These are phyloP conservation scores for Linnemannia elongata DNA, from an alignment of 192 early-diverging fungal species.

Conservation along the genomic window DNA sequence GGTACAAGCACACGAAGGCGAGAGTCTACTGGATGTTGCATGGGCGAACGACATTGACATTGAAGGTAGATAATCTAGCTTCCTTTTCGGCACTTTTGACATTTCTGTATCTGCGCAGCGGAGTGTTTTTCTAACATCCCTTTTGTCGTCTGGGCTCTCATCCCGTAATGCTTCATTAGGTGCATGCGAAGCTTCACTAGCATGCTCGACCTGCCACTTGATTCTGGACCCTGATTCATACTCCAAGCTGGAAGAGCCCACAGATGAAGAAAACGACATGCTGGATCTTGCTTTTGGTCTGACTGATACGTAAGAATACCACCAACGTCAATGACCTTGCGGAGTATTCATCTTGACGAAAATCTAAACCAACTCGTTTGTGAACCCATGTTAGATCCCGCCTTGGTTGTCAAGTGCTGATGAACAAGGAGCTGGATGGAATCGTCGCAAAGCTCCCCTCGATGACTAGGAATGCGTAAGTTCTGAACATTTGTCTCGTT, in stretches of 20 bases:
- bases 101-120: constrained; percentile 10
- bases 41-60: constrained; percentile 94
- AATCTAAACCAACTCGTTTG: background rate
- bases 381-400: constrained; percentile 72
- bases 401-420: constrained; percentile 94
- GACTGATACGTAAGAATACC: constrained; percentile 86
- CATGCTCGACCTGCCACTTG: constrained; percentile 96
- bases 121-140: background rate
- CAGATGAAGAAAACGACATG: constrained; percentile 99
- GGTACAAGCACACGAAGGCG: constrained; percentile 86
- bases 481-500: background rate
- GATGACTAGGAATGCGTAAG: constrained; percentile 84
- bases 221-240: constrained; percentile 86
- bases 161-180: constrained; percentile 55
- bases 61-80: constrained; percentile 71
- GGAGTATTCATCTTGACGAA: background rate
- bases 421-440: constrained; percentile 91
- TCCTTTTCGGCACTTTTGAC: background rate
- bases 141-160: background rate
- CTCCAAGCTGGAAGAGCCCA: constrained; percentile 89
- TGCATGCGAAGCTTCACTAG: constrained; percentile 96
- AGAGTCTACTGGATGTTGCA: constrained; percentile 92
- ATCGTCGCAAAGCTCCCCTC: constrained; percentile 90
- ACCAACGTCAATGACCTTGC: background rate
- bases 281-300: constrained; percentile 96